These are phyloP conservation scores for Calonectria hongkongensis DNA, from an alignment of 2,329 filamentous ascomycete species.

Conservation along the genomic window DNA sequence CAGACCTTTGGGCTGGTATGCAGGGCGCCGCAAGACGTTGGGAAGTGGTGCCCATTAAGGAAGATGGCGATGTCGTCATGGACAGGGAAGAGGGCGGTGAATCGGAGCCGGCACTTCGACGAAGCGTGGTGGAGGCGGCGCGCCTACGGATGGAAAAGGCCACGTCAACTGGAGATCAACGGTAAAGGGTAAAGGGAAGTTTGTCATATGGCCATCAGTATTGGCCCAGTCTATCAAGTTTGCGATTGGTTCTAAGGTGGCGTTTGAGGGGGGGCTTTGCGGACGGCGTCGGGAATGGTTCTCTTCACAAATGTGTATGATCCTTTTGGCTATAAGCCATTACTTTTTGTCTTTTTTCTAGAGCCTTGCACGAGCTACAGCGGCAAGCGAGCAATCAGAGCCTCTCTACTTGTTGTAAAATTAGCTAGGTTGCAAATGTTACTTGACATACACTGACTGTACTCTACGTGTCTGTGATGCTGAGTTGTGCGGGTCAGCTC, in stretches of 20 bases:
- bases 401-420: constrained; percentile 30
- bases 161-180: constrained; percentile 33
- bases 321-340: constrained; percentile 5
- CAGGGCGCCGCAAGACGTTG: constrained; percentile 74
- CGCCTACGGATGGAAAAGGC: constrained; percentile 44
- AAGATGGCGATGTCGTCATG: constrained; percentile 30
- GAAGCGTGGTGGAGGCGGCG: constrained; percentile 53
- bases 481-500: background rate
- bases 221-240: constrained; percentile 1
- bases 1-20: constrained; percentile 90
- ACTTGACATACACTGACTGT: background rate
- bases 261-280: constrained; percentile 13
- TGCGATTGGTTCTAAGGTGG: constrained; percentile 24
- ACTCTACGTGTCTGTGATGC: background rate
- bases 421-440: constrained; percentile 4
- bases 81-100: constrained; percentile 37
- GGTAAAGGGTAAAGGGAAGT: constrained; percentile 28
- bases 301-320: constrained; percentile 23
- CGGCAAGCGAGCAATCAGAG: constrained; percentile 13
- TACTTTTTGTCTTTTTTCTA: background rate
- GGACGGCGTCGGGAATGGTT: constrained; percentile 19
- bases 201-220: constrained; percentile 1
- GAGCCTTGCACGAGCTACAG: constrained; percentile 3
- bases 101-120: constrained; percentile 42
- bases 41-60: constrained; percentile 66